Evolutionary conservation across 2,329 filamentous ascomycete species (phyloP), one percentile per base, ranked within the genome.

Genomic region (Truncatella angustata): DNA sequence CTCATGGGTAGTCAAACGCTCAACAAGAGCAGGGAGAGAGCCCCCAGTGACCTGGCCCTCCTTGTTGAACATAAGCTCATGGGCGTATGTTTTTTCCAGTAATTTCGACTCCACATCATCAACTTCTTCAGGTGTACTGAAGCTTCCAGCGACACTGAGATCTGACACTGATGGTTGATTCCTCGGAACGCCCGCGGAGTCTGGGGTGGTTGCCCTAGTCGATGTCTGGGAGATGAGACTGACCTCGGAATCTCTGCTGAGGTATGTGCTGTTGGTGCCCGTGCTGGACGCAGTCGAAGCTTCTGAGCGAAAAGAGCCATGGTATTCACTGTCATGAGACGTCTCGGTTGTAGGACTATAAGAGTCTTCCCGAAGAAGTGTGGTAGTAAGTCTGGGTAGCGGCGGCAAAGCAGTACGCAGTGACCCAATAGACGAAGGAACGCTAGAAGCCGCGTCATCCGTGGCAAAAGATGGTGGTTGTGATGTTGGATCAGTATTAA

Each of bases 1-100:
- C 67, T 97, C 91, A 66, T 96, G 91, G 0, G 90, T 91, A 0
- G 94, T 97, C 37, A 99, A 81, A 56, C 91, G 87, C 74, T 99
- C 94, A n/a, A 99, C 87, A 24, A 99, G 76, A 2, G 94, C 94
- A 4, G 89, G 85, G 11, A 99, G 79, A 3, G 91, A 95, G 12
- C 94, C 94, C 43, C 94, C 94, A 37, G 90, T 90, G n/a, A 99
- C 87, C 56, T 96, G 89, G 1, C 93, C 92, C 60, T 97, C 93
- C 68, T 95, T 95, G 73, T 95, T 97, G 68, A 90, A 88, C 63
- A 96, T 85, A 44, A 99, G 79, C 66, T 99, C 93, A 63, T 97
- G 90, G 0, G 91, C 90, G 63, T 84, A 97, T 0, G 92, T 96
- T 71, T 88, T 95, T 66, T 92, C 90, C n/a, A 96, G 75, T n/a